Conservation (phyloP, 1,139 yeast genomes). For the Pichia sp. region DNA sequence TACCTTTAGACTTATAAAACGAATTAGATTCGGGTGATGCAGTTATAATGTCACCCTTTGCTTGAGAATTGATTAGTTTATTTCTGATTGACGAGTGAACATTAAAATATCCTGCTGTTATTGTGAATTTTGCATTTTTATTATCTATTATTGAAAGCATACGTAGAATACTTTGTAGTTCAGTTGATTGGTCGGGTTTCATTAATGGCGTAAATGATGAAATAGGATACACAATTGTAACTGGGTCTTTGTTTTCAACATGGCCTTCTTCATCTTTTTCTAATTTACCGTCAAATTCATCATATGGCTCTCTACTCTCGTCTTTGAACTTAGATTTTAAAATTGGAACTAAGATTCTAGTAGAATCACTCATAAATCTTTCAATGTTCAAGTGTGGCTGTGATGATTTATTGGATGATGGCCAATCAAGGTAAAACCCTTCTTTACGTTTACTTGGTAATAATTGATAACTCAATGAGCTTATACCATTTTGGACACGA, state of each 20-base stretch:
- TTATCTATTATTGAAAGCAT: constrained; percentile 54
- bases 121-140: constrained; percentile 63
- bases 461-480: constrained; percentile 66
- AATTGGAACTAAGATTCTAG: constrained; percentile 51
- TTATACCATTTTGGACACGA: constrained; percentile 57
- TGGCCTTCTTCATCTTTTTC: no score
- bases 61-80: constrained; percentile 52
- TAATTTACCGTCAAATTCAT: constrained; percentile 30
- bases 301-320: constrained; percentile 13
- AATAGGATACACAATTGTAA: constrained; percentile 82
- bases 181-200: constrained; percentile 64
- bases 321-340: constrained; percentile 31
- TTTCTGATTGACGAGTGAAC: constrained; percentile 70
- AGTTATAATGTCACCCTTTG: constrained; percentile 69
- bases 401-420: constrained; percentile 57
- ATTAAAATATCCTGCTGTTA: constrained; percentile 96
- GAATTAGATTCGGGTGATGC: constrained; percentile 94
- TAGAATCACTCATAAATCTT: constrained; percentile 54
- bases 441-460: constrained; percentile 38
- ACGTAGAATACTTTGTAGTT: constrained; percentile 61
- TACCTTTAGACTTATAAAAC: constrained; percentile 77
- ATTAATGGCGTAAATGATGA: constrained; percentile 86
- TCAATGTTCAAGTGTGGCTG: constrained; percentile 62
- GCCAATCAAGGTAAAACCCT: constrained; percentile 68
- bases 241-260: constrained; percentile 30